Evolutionary conservation across 169 alveolate genomes (phyloP).

Genomic region (Eimeria falciformis): DNA sequence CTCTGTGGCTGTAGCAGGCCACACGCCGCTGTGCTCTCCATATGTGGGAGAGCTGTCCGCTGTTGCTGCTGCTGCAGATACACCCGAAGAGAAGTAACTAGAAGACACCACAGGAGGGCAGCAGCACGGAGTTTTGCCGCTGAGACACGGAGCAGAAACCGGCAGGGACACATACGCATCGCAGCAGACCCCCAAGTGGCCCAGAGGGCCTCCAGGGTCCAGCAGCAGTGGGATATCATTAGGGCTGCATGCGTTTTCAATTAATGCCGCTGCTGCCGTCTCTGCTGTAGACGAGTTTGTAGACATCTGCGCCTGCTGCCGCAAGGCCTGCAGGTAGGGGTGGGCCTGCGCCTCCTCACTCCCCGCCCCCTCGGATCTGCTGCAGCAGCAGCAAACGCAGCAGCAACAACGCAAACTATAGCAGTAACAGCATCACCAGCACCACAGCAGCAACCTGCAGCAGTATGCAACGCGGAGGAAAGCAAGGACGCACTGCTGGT

Average conservation of each 20-base stretch:
- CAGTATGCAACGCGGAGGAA: background rate
- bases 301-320: slow-evolving; percentile 46
- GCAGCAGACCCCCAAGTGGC: slow-evolving; percentile 65
- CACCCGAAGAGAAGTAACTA: background rate
- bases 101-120: slow-evolving; percentile 28
- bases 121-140: slow-evolving; percentile 19
- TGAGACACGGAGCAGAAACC: slow-evolving; percentile 26
- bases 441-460: background rate
- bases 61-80: background rate
- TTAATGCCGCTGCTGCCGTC: slow-evolving; percentile 30
- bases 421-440: background rate
- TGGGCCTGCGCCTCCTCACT: slow-evolving; percentile 17
- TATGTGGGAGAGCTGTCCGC: background rate
- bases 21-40: background rate
- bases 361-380: slow-evolving; percentile 4
- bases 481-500: slow-evolving; percentile 18
- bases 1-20: background rate
- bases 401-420: background rate
- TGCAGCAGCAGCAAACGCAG: slow-evolving; percentile 1
- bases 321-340: slow-evolving; percentile 46
- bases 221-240: slow-evolving; percentile 62
- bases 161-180: slow-evolving; percentile 24
- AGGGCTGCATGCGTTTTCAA: slow-evolving; percentile 47
- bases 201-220: slow-evolving; percentile 69
- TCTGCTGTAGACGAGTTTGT: background rate